phyloP scores from a whole-genome alignment of 192 early-diverging fungal species.

The Bifiguratus adelaidae region DNA sequence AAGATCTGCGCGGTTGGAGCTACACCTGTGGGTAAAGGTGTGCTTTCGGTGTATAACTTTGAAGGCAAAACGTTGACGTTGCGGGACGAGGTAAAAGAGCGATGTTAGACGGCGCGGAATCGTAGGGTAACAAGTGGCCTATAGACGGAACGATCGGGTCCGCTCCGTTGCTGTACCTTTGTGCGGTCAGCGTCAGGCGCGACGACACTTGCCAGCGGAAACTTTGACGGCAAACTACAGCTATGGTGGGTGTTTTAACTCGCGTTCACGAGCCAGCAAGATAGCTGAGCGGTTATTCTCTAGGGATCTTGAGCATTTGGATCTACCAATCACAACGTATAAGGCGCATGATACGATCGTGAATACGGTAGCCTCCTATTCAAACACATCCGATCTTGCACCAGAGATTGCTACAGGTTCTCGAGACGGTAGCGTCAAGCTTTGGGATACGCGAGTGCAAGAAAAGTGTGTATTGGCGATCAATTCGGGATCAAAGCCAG shows the following conservation, averaged over 20 bases:
- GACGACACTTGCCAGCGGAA: constrained; percentile 58
- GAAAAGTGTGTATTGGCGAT: constrained; percentile 50
- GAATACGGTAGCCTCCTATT: constrained; percentile 52
- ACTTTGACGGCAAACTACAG: constrained; percentile 50
- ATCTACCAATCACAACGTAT: constrained; percentile 38
- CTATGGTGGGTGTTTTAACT: too few relatives aligned
- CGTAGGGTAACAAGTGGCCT: too few relatives aligned
- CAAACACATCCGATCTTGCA: constrained; percentile 22
- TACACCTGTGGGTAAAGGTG: constrained; percentile 41
- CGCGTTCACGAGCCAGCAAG: too few relatives aligned
- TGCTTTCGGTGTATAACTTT: constrained; percentile 44
- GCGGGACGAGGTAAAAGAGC: constrained; percentile 22
- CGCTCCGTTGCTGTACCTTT: constrained; percentile 45
- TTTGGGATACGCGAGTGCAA: constrained; percentile 60
- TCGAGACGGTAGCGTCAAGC: constrained; percentile 58
- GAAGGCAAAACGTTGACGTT: constrained; percentile 31
- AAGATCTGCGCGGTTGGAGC: constrained; percentile 54
- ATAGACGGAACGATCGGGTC: constrained; percentile 35
- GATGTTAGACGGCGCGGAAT: background rate
- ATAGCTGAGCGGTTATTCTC: too few relatives aligned
- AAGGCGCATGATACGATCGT: constrained; percentile 56
- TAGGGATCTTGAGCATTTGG: constrained; percentile 51
- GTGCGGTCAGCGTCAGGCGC: constrained; percentile 29
- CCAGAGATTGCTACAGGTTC: constrained; percentile 60
- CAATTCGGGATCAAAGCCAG: constrained; percentile 24